These are phyloP conservation scores for Ruellia speciosa DNA, from an alignment of 305 asterid species.

Conservation along the genomic window DNA sequence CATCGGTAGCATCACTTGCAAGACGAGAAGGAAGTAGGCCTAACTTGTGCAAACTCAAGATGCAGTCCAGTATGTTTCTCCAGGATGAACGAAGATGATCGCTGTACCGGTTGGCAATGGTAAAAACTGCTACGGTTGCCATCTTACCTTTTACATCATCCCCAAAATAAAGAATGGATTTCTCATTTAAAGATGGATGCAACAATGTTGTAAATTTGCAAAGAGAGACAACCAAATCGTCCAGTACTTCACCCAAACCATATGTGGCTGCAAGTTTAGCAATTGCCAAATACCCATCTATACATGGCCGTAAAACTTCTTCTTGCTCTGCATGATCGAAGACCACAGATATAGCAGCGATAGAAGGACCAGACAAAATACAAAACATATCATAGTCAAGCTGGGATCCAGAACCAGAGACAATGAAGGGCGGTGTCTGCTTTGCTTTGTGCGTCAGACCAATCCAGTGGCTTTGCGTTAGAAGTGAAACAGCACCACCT, in stretches of 20 bases:
- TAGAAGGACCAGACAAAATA: slow-evolving; percentile 70
- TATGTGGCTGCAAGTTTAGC: slow-evolving; percentile 72
- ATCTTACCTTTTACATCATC: slow-evolving; percentile 72
- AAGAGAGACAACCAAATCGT: slow-evolving; percentile 79
- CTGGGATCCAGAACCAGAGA: slow-evolving; percentile 47
- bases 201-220: slow-evolving; percentile 75
- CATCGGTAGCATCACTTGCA: slow-evolving; percentile 74
- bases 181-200: slow-evolving; percentile 53
- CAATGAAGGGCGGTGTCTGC: slow-evolving; percentile 57
- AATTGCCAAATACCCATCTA: slow-evolving; percentile 72
- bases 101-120: slow-evolving; percentile 73
- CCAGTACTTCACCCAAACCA: slow-evolving; percentile 57
- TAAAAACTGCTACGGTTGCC: slow-evolving; percentile 79
- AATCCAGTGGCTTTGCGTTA: slow-evolving; percentile 76
- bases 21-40: slow-evolving; percentile 90
- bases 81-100: slow-evolving; percentile 82
- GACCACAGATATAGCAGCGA: slow-evolving; percentile 88
- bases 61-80: slow-evolving; percentile 87
- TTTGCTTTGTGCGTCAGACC: slow-evolving; percentile 70
- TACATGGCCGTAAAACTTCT: slow-evolving; percentile 54
- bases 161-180: slow-evolving; percentile 60
- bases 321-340: slow-evolving; percentile 78
- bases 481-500: slow-evolving; percentile 41
- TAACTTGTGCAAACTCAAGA: slow-evolving; percentile 69
- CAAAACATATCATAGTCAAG: slow-evolving; percentile 78